Evolutionary conservation across 306 rosid genomes (phyloP).

Genomic region (Hylodesmum podocarpum): DNA sequence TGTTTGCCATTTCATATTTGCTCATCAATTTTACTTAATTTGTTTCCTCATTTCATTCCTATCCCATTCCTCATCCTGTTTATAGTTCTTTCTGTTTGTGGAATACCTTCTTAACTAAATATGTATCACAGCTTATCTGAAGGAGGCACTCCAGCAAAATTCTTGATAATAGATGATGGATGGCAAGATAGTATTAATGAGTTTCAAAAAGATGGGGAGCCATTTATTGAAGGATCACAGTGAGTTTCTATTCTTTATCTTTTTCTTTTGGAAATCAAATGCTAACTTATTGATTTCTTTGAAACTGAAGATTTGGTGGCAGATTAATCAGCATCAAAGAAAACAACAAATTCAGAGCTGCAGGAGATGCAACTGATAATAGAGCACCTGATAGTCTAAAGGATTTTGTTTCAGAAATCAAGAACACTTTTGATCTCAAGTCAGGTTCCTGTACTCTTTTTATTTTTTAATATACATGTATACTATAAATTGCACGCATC

Average conservation of each 20-base stretch:
- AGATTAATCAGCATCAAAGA: conserved; percentile 21
- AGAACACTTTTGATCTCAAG: conserved; percentile 11
- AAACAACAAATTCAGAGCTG: conserved; percentile 15
- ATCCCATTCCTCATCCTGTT: not conserved
- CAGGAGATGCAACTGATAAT: not conserved
- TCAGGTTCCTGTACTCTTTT: not conserved
- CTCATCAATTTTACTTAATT: not conserved
- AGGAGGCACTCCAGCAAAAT: conserved; percentile 14
- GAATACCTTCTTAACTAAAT: not conserved
- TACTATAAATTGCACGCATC: not conserved
- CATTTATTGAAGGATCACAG: conserved; percentile 24
- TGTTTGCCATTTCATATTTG: not conserved
- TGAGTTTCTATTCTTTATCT: not conserved
- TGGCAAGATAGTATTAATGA: conserved; percentile 24
- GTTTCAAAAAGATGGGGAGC: conserved; percentile 4
- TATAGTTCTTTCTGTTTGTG: not conserved
- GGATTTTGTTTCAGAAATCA: conserved; percentile 20
- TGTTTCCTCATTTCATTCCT: not conserved
- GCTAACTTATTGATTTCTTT: not conserved
- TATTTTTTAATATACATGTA: not conserved
- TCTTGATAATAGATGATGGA: conserved; percentile 27
- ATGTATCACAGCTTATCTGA: conserved; percentile 11
- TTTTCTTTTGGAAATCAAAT: not conserved
- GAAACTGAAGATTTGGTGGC: conserved; percentile 15
- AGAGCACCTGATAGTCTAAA: conserved; percentile 1